Conservation (phyloP, 495 filamentous ascomycete genomes). For the Geoglossum glabrum region DNA sequence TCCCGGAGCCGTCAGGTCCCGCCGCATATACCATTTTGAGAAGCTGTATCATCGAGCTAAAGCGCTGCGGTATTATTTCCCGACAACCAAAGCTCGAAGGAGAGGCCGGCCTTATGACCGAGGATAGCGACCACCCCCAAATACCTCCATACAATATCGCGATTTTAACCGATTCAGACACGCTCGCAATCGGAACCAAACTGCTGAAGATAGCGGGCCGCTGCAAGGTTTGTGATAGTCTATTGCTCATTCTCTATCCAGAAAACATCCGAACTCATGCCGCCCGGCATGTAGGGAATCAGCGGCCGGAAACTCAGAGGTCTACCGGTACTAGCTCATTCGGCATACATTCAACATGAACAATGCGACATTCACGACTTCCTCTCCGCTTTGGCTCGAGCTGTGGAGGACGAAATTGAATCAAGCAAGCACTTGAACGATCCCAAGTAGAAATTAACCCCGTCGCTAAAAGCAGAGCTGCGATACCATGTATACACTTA, state of each 20-base stretch:
- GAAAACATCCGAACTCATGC: neutral
- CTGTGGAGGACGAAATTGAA: constrained; percentile 7
- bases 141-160: neutral
- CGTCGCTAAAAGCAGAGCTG: neutral
- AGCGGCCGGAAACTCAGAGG: constrained; percentile 19
- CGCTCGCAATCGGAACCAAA: neutral
- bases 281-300: constrained; percentile 10
- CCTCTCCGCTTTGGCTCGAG: constrained; percentile 12
- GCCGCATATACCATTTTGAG: constrained; percentile 32
- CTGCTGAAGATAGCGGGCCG: neutral
- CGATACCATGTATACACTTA: neutral
- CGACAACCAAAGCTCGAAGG: neutral
- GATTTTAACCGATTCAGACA: neutral
- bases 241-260: neutral
- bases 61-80: constrained; percentile 22
- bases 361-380: constrained; percentile 11
- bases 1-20: constrained; percentile 19
- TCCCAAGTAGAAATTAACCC: neutral
- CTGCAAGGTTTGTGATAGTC: neutral
- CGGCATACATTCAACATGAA: constrained; percentile 16
- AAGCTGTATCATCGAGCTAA: constrained; percentile 27
- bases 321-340: constrained; percentile 17
- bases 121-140: neutral
- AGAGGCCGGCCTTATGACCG: no score
- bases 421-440: neutral